phyloP scores from a whole-genome alignment of 805 yeast genomes.

The Phaffomyces thermotolerans region DNA sequence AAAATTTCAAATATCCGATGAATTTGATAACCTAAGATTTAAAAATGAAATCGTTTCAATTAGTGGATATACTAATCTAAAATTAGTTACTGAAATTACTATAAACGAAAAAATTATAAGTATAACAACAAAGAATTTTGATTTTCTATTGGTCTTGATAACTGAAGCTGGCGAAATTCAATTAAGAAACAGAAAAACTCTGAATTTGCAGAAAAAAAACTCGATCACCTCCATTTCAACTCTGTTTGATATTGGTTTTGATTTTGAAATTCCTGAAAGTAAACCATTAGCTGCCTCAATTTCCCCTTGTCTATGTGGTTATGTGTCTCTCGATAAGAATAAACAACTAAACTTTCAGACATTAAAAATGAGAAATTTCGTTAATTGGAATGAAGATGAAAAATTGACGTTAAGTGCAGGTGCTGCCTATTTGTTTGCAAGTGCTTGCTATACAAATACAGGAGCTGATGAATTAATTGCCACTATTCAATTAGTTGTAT shows the following conservation, averaged over 20 bases:
- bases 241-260: constrained; percentile 48
- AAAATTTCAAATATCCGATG: constrained; percentile 19
- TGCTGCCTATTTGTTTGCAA: constrained; percentile 59
- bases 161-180: constrained; percentile 40
- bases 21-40: constrained; percentile 17
- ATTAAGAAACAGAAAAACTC: constrained; percentile 33
- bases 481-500: constrained; percentile 43
- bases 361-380: not conserved
- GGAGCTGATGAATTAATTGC: constrained; percentile 65
- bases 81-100: constrained; percentile 16
- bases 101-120: constrained; percentile 23
- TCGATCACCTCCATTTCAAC: constrained; percentile 32
- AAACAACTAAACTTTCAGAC: constrained; percentile 12
- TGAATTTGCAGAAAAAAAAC: constrained; percentile 16
- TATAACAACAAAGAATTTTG: constrained; percentile 31
- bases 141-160: constrained; percentile 32
- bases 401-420: constrained; percentile 40
- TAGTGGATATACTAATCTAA: constrained; percentile 17
- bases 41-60: constrained; percentile 14
- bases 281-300: constrained; percentile 32
- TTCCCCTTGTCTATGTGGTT: constrained; percentile 46
- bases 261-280: constrained; percentile 31
- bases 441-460: constrained; percentile 59
- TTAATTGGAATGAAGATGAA: constrained; percentile 10
- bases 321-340: constrained; percentile 24